phyloP scores from a whole-genome alignment of 108 stramenopile genomes.

The Skeletonema potamos region DNA sequence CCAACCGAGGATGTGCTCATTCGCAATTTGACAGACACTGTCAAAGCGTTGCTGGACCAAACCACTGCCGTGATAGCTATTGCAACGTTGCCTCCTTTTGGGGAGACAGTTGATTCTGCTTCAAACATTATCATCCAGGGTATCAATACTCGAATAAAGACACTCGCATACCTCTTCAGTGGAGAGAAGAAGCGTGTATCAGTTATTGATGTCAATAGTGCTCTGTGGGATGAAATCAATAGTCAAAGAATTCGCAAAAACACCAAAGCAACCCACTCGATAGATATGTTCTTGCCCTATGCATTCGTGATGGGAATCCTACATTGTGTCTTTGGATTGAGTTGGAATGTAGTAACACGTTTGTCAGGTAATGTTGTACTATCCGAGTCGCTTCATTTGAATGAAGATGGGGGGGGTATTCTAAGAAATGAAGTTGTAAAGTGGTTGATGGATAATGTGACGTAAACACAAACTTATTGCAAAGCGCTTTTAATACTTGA shows the following conservation, averaged over 20 bases:
- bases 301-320: neutral
- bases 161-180: neutral
- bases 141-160: slow-evolving; percentile 2
- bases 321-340: slow-evolving; percentile 1
- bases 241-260: no score
- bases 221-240: neutral
- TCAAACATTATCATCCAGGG: neutral
- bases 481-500: no score
- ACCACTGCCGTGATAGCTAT: neutral
- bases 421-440: neutral
- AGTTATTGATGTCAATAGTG: slow-evolving; percentile 6
- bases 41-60: neutral
- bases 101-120: neutral
- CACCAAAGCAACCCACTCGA: neutral
- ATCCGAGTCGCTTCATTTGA: slow-evolving; percentile 2
- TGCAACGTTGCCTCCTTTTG: neutral
- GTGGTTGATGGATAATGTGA: neutral
- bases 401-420: neutral
- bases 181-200: neutral
- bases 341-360: neutral
- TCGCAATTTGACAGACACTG: slow-evolving; percentile 6
- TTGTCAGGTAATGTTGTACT: slow-evolving; percentile 4
- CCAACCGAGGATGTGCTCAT: slow-evolving; percentile 1
- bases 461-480: neutral
- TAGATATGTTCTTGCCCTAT: neutral